Evolutionary conservation across 495 filamentous ascomycete species (phyloP), one percentile per base, ranked within the genome.

Genomic region (Tuber umbilicatum): DNA sequence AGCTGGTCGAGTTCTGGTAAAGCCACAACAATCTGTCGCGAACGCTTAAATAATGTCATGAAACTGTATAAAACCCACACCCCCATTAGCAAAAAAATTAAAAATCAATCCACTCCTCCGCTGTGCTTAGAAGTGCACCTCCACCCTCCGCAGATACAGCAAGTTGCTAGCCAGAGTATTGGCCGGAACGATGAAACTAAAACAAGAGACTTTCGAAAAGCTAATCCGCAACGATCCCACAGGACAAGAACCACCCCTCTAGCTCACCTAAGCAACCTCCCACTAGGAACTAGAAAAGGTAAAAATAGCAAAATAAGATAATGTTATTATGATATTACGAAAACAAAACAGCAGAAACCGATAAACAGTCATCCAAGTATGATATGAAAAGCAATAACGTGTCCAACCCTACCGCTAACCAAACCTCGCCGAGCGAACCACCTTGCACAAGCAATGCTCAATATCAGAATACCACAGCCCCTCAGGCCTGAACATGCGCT

Each of bases 401-500:
- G 10, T 75, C 35, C 45, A 35, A 35, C 38, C 9, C 42, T 14
- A 40, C 40, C 5, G 55, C 40, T 71, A 31, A 71, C 41, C 71
- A 55, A 77, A 78, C 60, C 67, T 78, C 9, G 41, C 50, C 43
- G 75, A 68, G 55, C 76, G 75, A 41, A 74, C 23, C 45, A 78
- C 75, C 42, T 78, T 78, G 41, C 76, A 78, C 50, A 78, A 78
- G 16, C 75, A 78, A 74, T 78, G 75, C 39, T 78, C 75, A 37
- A 78, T 55, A 76, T 78, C 75, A 2, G 76, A 78, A 71, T 78
- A 78, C 71, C 71, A 70, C 19, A 78, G 70, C 23, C 76, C 75
- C 27, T 45, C 3, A 50, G 21, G 39, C 37, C 16, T 76, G 71
- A 74, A 78, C 73, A 23, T 41, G 45, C 10, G 41, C 45, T 64